Evolutionary conservation across 495 filamentous ascomycete genomes (phyloP).

Genomic region (Opeltia flavorubescens): DNA sequence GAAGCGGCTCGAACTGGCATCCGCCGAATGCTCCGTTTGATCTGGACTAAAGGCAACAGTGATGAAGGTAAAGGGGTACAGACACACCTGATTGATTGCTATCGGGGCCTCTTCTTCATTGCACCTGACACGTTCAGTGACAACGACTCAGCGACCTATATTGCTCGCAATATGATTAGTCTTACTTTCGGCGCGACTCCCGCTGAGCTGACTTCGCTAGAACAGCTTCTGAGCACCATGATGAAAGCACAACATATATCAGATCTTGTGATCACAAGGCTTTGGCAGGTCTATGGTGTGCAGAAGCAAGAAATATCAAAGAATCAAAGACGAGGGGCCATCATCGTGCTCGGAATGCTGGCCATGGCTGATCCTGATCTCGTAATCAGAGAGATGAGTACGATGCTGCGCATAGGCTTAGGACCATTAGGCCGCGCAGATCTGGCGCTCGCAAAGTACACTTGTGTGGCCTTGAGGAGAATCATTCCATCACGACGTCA

Average conservation of each 20-base stretch:
- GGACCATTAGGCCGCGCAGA: conserved; percentile 67
- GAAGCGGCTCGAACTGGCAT: conserved; percentile 83
- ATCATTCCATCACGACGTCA: conserved; percentile 74
- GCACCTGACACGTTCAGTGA: conserved; percentile 72
- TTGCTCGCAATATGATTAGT: conserved; percentile 97
- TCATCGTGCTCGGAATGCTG: conserved; percentile 95
- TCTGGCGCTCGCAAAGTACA: conserved; percentile 82
- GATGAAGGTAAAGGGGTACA: conserved; percentile 98
- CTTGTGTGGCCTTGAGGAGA: conserved; percentile 78
- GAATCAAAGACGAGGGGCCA: conserved; percentile 81
- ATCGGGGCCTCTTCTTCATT: conserved; percentile 89
- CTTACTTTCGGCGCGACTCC: conserved; percentile 89
- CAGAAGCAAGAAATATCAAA: conserved; percentile 86
- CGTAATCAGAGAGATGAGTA: conserved; percentile 84
- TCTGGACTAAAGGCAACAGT: conserved; percentile 99
- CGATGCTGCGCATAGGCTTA: conserved; percentile 80
- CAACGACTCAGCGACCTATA: conserved; percentile 90
- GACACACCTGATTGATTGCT: conserved; percentile 91
- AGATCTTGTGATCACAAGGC: conserved; percentile 73
- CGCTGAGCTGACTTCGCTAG: conserved; percentile 86
- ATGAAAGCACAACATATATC: conserved; percentile 83
- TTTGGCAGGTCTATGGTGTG: conserved; percentile 95
- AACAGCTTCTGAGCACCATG: conserved; percentile 92
- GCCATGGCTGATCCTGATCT: conserved; percentile 86
- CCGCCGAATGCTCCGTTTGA: conserved; percentile 82